A percentile compares a stretch with the other conserved stretches of the same genome.
Evolutionary conservation across 2,329 filamentous ascomycete species (phyloP).

Genomic region (Alternaria ventricosa): DNA sequence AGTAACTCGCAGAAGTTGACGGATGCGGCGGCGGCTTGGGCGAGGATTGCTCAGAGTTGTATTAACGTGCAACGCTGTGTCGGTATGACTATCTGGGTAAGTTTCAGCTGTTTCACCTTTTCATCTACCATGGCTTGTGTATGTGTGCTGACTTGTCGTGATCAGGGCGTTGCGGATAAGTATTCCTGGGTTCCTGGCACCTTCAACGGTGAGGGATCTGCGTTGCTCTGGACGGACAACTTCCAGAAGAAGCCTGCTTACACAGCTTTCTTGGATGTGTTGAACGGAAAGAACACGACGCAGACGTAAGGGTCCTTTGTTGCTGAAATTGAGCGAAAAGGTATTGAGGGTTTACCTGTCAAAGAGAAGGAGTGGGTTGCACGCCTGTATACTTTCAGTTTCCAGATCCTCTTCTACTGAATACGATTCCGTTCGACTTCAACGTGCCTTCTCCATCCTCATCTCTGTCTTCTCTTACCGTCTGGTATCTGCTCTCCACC

Average conservation of each 20-base stretch:
- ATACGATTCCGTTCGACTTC: not conserved
- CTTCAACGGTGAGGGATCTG: slow-evolving; percentile 45
- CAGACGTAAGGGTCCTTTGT: not conserved
- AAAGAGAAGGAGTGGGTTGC: not conserved
- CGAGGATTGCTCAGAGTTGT: slow-evolving; percentile 43
- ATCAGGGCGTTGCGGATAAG: slow-evolving; percentile 39
- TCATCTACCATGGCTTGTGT: not conserved
- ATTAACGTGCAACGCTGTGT: slow-evolving; percentile 44
- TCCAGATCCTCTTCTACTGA: not conserved
- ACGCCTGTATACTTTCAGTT: not conserved
- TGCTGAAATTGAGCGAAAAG: not conserved
- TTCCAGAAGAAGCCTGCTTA: slow-evolving; percentile 44
- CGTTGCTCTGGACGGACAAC: slow-evolving; percentile 40
- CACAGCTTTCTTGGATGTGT: slow-evolving; percentile 30
- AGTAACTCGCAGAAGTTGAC: slow-evolving; percentile 49
- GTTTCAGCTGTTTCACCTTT: not conserved
- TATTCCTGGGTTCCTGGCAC: slow-evolving; percentile 48
- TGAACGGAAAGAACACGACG: slow-evolving; percentile 21
- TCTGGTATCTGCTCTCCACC: not conserved
- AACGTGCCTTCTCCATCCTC: not conserved
- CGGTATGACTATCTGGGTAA: slow-evolving; percentile 55
- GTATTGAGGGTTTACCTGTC: not conserved
- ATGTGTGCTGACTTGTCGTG: not conserved
- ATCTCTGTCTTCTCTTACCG: not conserved
- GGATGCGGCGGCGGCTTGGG: slow-evolving; percentile 55